Conservation (phyloP, 106 monocot genomes). For the Acorus calamus region DNA sequence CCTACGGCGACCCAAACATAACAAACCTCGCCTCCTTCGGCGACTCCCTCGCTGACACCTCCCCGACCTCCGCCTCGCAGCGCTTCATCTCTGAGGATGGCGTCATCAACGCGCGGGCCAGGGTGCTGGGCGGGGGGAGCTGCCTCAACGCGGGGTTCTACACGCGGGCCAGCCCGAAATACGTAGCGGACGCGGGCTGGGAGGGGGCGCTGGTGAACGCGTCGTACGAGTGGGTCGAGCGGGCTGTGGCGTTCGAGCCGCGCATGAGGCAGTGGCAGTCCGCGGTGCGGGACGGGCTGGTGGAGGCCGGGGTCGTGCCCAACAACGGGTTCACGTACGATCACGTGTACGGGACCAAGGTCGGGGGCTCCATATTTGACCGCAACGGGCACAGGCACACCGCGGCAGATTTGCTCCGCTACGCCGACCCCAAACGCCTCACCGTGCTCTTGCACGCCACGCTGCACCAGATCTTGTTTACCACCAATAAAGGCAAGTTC, state of each 20-base stretch:
- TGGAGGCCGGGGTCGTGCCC: conserved; percentile 52
- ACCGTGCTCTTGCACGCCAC: conserved; percentile 52
- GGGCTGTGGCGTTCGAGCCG: conserved; percentile 28
- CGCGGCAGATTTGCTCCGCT: conserved; percentile 24
- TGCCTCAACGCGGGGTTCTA: conserved; percentile 72
- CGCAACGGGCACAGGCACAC: conserved; percentile 22
- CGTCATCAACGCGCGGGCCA: conserved; percentile 35
- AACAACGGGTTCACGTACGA: conserved; percentile 68
- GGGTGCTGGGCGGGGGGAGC: conserved; percentile 67
- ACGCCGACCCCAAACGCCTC: conserved; percentile 8
- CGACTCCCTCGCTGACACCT: conserved; percentile 44
- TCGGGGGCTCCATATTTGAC: conserved; percentile 65
- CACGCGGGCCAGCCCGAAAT: conserved; percentile 37
- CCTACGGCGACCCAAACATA: conserved; percentile 55
- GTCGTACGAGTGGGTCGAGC: conserved; percentile 60
- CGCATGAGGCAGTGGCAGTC: conserved; percentile 50
- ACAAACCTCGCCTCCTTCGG: conserved; percentile 33
- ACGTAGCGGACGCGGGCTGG: conserved; percentile 34
- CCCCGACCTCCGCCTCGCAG: conserved; percentile 46
- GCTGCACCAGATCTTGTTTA: background rate
- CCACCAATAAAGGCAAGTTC: background rate
- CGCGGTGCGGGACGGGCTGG: conserved; percentile 48
- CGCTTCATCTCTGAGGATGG: conserved; percentile 69
- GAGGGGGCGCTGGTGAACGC: conserved; percentile 29
- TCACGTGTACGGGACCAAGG: conserved; percentile 51